Conservation (phyloP, 768 basidiomycete genomes). For the Podaxis pistillaris region DNA sequence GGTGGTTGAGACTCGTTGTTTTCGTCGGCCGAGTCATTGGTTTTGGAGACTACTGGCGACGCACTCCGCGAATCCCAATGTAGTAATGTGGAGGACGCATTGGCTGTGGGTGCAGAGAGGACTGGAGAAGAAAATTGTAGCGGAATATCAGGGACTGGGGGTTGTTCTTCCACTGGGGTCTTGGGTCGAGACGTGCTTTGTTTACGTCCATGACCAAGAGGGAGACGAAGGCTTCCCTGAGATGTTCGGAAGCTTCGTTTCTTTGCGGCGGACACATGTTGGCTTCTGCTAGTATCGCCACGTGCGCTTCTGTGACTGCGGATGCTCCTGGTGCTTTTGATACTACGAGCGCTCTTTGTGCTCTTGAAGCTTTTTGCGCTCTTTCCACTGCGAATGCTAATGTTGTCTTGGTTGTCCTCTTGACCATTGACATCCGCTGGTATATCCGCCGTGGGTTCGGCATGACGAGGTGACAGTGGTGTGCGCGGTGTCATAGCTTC, state of each 20-base stretch:
- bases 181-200: slow-evolving; percentile 19
- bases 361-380: slow-evolving; percentile 31
- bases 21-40: background rate
- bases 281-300: slow-evolving; percentile 29
- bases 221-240: slow-evolving; percentile 65
- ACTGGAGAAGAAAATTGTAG: slow-evolving; percentile 24
- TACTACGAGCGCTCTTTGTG: slow-evolving; percentile 27
- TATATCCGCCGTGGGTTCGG: slow-evolving; percentile 13
- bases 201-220: slow-evolving; percentile 29
- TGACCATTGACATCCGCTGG: slow-evolving; percentile 14
- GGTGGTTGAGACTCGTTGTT: background rate
- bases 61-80: slow-evolving; percentile 16
- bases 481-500: slow-evolving; percentile 20
- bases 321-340: slow-evolving; percentile 33
- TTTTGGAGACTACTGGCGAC: background rate
- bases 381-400: slow-evolving; percentile 21
- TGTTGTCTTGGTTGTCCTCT: slow-evolving; percentile 7
- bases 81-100: slow-evolving; percentile 23
- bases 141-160: slow-evolving; percentile 33
- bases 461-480: slow-evolving; percentile 19
- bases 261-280: slow-evolving; percentile 61
- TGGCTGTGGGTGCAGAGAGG: slow-evolving; percentile 19
- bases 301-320: slow-evolving; percentile 29
- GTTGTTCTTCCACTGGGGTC: slow-evolving; percentile 28
- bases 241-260: slow-evolving; percentile 63